Base-by-base conservation (phyloP, 768 basidiomycete species). In the Tulasnella sp. region DNA sequence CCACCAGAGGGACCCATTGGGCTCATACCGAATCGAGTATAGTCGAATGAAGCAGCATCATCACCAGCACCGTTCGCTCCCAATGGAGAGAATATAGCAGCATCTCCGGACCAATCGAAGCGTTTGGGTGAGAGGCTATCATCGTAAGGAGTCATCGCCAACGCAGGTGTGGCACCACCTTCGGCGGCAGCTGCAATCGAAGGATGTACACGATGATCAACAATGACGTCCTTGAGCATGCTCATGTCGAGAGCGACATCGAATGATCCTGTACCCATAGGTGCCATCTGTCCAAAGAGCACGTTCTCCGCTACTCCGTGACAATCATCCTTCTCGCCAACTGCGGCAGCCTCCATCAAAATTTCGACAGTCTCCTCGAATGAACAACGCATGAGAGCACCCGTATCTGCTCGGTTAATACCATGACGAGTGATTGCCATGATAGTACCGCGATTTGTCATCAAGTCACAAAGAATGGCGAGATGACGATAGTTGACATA, bases 361-460 rank as follows among this genome's bases (percentile, higher is more conserved):
- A 98, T 96, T 64, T 99, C 95, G 55, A 99, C 95, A 2, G 95
- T 99, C 71, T 98, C 95, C 65, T 99, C 95, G 73, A 99, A 99
- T 1, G 95, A 98, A 65, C 90, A 98, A 44, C 95, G 74, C 83
- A 98, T 98, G 47, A 99, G 72, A 3, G 95, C 93, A 16, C 95
- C 95, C n/a, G 95, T 96, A 60, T 99, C 95, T 22, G 92, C 84
- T 42, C 95, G 82, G 67, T 99, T 99, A 67, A 99, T 99, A 65
- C 95, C 95, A 61, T 99, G 95, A 33, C 95, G 90, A 47, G 95
- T 99, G 67, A 99, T 99, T 3, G 92, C 88, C 92, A 96, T 98
- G 43, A 99, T 74, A 2, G 75, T 64, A 24, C 95, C 95, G 37
- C 89, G 85, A 61, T 93, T 88, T 9, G 92, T 98, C 95, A 99